Evolutionary conservation across 2,329 filamentous ascomycete genomes (phyloP), one percentile per base, ranked within the genome.

Genomic region (Plenodomus tracheiphilus): DNA sequence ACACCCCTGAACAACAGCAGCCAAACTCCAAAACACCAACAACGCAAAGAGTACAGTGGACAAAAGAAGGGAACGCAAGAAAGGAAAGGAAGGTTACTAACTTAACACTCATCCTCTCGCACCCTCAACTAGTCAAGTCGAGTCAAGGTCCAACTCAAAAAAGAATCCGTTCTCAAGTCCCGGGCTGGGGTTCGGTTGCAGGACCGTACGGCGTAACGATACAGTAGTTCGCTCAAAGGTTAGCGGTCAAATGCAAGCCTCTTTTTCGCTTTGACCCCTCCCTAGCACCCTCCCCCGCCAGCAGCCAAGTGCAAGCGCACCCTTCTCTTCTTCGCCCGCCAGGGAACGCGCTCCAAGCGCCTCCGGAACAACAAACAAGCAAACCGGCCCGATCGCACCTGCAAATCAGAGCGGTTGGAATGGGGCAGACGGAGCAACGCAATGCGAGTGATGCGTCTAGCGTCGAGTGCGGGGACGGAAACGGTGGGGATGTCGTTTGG

Each of bases 21-120:
- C 6, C 28, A 32, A 15, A 32, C 28, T 11, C 28, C 28, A 11
- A 15, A 32, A 32, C 28, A 10, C 28, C 28, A 32, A 15, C 28
- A 32, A 32, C 28, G 28, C 28, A 15, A 25, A 32, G 4, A 32
- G 28, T 32, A 11, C 41, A 41, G 41, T 35, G 34, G 36, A 39
- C 39, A 38, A 49, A 52, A 55, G 41, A 25, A 43, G 50, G 19
- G 18, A 9, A 10, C 34, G 20, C 30, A 20, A 47, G 43, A 46
- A 45, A 39, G 35, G 39, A 39, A 41, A 37, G 48, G 51, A 51
- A 41, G 34, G 39, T 49, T 59, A 72, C 70, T 68, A 47, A 74
- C 71, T 74, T 74, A 61, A 74, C 13, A 32, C 28, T 32, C 28
- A 32, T 32, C 6, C 5, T 15, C 13, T 10, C 28, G 28, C 28